A percentile compares a stretch with the other conserved stretches of the same genome.
Conservation (phyloP, 75 land plant species). For the Pinus albicaulis region DNA sequence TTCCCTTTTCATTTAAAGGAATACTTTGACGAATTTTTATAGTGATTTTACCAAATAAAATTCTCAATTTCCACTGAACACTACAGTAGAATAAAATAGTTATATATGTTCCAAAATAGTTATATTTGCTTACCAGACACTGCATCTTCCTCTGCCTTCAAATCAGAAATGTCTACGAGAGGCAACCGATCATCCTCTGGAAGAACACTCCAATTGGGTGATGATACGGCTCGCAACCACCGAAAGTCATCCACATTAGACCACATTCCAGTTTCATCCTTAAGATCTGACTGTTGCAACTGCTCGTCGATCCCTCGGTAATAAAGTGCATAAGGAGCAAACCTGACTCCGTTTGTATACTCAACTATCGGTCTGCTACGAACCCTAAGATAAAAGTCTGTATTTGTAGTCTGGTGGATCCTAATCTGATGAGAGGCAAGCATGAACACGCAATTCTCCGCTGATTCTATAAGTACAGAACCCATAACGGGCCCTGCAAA, state of each 20-base stretch:
- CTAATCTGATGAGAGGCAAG: conserved; percentile 93
- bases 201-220: conserved; percentile 85
- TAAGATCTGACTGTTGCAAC: conserved; percentile 48
- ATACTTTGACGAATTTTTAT: too few species aligned
- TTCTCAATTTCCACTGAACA: too few species aligned
- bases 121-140: too few species aligned
- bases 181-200: conserved; percentile 46
- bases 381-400: too few species aligned
- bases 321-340: conserved; percentile 78
- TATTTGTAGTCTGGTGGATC: conserved; percentile 2
- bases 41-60: too few species aligned
- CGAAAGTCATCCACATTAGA: conserved; percentile 8
- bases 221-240: conserved; percentile 81
- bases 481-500: conserved; percentile 16
- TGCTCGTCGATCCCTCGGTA: conserved; percentile 73
- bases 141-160: not conserved
- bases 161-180: conserved; percentile 17
- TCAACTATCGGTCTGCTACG: conserved; percentile 58
- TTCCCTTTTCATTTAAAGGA: too few species aligned
- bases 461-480: conserved; percentile 75
- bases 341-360: conserved; percentile 58
- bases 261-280: conserved; percentile 88
- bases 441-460: conserved; percentile 62
- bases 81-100: too few species aligned
- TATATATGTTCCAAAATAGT: too few species aligned